phyloP scores from a whole-genome alignment of 2,329 filamentous ascomycete species.

The Sporothrix brasiliensis region DNA sequence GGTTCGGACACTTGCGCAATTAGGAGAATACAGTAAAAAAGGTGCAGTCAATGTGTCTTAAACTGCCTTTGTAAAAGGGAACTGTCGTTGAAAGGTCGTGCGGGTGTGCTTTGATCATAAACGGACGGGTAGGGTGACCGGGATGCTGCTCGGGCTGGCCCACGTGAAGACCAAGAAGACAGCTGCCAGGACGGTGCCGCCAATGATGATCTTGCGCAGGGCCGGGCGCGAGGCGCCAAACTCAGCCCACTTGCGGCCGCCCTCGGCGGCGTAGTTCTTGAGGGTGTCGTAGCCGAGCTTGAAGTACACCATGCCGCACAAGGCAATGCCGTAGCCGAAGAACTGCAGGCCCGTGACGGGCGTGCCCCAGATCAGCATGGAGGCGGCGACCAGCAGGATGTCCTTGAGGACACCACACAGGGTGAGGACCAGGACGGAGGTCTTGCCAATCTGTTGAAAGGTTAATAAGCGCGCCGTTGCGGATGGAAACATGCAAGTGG shows the following conservation, averaged over 20 bases:
- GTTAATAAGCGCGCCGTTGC: not conserved
- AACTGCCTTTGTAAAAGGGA: not conserved
- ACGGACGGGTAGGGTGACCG: conserved; percentile 25
- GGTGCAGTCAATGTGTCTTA: not conserved
- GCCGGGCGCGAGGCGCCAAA: conserved; percentile 77
- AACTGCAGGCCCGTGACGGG: conserved; percentile 74
- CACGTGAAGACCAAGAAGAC: conserved; percentile 70
- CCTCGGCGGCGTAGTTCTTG: conserved; percentile 75
- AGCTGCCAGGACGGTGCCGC: conserved; percentile 63
- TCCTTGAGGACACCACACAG: conserved; percentile 88
- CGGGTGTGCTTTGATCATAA: conserved; percentile 29
- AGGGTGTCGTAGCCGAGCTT: conserved; percentile 83
- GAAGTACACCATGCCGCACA: conserved; percentile 80
- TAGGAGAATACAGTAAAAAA: conserved; percentile 13
- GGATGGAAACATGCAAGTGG: too few relatives aligned
- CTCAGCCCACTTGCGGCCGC: conserved; percentile 79
- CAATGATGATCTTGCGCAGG: conserved; percentile 75
- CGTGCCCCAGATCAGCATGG: conserved; percentile 80
- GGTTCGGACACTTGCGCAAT: conserved; percentile 23
- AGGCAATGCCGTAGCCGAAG: conserved; percentile 81
- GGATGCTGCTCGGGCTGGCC: conserved; percentile 33
- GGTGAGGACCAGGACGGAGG: conserved; percentile 81
- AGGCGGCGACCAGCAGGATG: conserved; percentile 77
- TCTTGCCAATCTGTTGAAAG: conserved; percentile 73
- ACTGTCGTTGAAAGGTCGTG: not conserved